Base-by-base conservation (phyloP, 2,329 filamentous ascomycete species). In the Trichoderma sp. region DNA sequence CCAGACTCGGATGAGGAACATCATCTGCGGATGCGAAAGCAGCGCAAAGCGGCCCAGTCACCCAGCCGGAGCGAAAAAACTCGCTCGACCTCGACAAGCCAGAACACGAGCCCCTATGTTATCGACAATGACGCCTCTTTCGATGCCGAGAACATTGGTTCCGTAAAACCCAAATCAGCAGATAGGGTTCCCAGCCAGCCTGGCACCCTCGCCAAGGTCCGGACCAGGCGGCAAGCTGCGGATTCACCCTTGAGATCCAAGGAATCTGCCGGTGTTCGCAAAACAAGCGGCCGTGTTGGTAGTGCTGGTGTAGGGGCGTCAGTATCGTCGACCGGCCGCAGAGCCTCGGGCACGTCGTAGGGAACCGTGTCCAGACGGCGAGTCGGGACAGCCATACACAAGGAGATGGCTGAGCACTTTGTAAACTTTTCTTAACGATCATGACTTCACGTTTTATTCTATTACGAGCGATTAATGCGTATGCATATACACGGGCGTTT, bases 1-100 rank as follows among this genome's bases (percentile, higher is more conserved):
- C 82, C 82, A 56, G 92, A 95, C 76, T 91, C 90, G 22, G 93
- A 97, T 69, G 92, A 97, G 75, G 93, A 97, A 76, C 87, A 88
- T 73, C 90, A 93, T 74, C 80, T 97, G 54, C 90, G 93, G 59
- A 88, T 92, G 84, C 86, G 86, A 71, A 87, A 87, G 68, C 87
- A 84, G 74, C 90, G 85, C 73, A 92, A 89, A 80, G 82, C 81
- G 45, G 90, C 86, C 22, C 87, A 86, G 71, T 90, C 86, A 65
- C 91, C 85, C 37, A 86, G 81, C 68, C 84, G 83, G 73, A 84
- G 77, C 59, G 87, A 89, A 67, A 90, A 89, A 80, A 80, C 84
- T 65, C 85, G 92, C 57, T 91, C 92, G 0, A 86, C 91, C 57
- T 91, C 92, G 0, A 86, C 91, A 67, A 93, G 91, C 78, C 91